Evolutionary conservation across 331 rosid genomes (phyloP).

Genomic region (Rosa hybrid): DNA sequence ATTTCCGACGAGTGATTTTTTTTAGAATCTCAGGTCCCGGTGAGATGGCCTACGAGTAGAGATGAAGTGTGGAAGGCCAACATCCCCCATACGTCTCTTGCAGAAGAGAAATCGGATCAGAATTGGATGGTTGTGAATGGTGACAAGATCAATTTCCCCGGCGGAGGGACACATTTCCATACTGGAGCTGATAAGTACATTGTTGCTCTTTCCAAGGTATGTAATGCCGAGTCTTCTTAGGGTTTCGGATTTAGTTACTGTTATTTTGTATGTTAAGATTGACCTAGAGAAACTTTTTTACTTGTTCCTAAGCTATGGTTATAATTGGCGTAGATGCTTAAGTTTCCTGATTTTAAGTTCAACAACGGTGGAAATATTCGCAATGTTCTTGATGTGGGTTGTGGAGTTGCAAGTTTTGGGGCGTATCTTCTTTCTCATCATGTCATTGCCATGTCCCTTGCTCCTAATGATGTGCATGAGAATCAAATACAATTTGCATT

Average conservation of each 20-base stretch:
- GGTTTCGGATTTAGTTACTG: neutral
- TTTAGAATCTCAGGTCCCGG: slow-evolving; percentile 53
- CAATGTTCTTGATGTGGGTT: slow-evolving; percentile 60
- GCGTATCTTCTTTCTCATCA: slow-evolving; percentile 62
- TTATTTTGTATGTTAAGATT: neutral
- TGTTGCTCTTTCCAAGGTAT: slow-evolving; percentile 52
- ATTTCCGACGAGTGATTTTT: neutral
- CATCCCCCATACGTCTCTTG: slow-evolving; percentile 67
- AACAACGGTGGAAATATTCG: slow-evolving; percentile 52
- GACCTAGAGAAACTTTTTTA: neutral
- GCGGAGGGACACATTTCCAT: slow-evolving; percentile 70
- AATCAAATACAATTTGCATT: slow-evolving; percentile 72
- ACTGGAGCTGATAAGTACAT: slow-evolving; percentile 66
- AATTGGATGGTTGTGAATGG: slow-evolving; percentile 75
- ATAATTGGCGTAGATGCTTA: slow-evolving; percentile 50
- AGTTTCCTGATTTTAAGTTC: slow-evolving; percentile 53
- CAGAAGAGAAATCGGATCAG: slow-evolving; percentile 63
- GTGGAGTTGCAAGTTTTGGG: slow-evolving; percentile 79
- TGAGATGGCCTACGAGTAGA: slow-evolving; percentile 65
- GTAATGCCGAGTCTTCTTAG: neutral
- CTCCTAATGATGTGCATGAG: slow-evolving; percentile 66
- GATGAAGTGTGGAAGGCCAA: slow-evolving; percentile 75
- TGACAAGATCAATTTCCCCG: slow-evolving; percentile 65
- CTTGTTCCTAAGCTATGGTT: neutral
- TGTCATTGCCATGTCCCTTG: slow-evolving; percentile 55